A percentile compares a stretch with the other conserved stretches of the same genome.
Conservation (phyloP, 495 filamentous ascomycete genomes). For the Parathielavia hyrcaniae region DNA sequence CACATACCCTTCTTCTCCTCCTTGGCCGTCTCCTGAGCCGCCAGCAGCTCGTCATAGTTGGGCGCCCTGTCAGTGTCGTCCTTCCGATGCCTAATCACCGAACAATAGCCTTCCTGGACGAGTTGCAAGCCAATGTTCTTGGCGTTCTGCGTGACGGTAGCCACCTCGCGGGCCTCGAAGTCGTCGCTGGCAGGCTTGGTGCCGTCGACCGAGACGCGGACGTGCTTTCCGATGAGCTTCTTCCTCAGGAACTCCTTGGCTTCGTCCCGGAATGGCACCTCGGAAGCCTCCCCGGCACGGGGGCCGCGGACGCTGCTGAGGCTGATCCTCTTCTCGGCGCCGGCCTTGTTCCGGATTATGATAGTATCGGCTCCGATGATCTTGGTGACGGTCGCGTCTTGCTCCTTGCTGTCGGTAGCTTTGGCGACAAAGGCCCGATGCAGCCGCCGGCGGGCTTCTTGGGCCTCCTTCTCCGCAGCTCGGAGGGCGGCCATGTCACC, state of each 20-base stretch:
- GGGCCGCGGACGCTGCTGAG: conserved; percentile 90
- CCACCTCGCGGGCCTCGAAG: conserved; percentile 91
- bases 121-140: conserved; percentile 81
- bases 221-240: conserved; percentile 90
- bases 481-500: conserved; percentile 76
- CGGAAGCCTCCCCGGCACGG: conserved; percentile 50
- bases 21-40: conserved; percentile 79
- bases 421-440: conserved; percentile 72
- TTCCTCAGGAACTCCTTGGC: conserved; percentile 95
- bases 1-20: conserved; percentile 88
- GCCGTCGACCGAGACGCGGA: conserved; percentile 79
- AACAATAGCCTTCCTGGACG: conserved; percentile 86
- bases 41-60: conserved; percentile 87
- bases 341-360: conserved; percentile 73
- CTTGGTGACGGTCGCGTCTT: conserved; percentile 75
- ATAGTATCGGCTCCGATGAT: conserved; percentile 86
- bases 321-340: conserved; percentile 80
- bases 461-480: conserved; percentile 81
- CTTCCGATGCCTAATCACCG: conserved; percentile 86
- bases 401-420: conserved; percentile 49
- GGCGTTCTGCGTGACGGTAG: conserved; percentile 72
- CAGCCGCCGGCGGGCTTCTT: conserved; percentile 61
- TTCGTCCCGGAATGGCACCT: conserved; percentile 81
- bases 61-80: conserved; percentile 89
- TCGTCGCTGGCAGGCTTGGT: conserved; percentile 84